Conservation (phyloP, 1,139 yeast species). For the Yamadazyma sp. region DNA sequence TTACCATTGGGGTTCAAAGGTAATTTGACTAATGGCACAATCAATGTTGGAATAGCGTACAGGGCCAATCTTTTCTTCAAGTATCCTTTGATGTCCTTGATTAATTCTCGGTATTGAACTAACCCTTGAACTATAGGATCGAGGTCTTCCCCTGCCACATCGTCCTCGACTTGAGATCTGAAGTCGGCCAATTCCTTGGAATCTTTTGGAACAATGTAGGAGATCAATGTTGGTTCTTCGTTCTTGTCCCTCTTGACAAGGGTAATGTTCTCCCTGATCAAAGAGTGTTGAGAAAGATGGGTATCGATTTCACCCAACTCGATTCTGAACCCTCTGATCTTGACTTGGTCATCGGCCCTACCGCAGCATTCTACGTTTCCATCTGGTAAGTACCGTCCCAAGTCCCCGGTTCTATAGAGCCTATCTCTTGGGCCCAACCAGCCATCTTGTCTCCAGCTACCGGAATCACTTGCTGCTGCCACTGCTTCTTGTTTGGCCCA, state of each 20-base stretch:
- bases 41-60: conserved; percentile 89
- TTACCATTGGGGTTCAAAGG: conserved; percentile 98
- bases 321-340: conserved; percentile 96
- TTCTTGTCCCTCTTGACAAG: conserved; percentile 91
- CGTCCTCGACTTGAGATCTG: conserved; percentile 39
- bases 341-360: conserved; percentile 98
- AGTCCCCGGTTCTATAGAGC: conserved; percentile 93
- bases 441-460: conserved; percentile 72
- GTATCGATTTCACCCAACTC: conserved; percentile 98
- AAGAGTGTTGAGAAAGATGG: conserved; percentile 87
- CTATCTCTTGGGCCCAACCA: conserved; percentile 97
- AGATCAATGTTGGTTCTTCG: conserved; percentile 86
- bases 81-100: conserved; percentile 77
- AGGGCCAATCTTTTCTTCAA: conserved; percentile 87
- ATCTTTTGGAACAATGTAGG: conserved; percentile 86
- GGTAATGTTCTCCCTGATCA: conserved; percentile 89
- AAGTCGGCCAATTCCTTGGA: conserved; percentile 55
- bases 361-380: conserved; percentile 99
- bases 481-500: conserved; percentile 50
- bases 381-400: conserved; percentile 94
- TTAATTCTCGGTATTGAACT: conserved; percentile 70
- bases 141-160: conserved; percentile 23
- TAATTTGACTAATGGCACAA: conserved; percentile 80
- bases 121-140: conserved; percentile 82
- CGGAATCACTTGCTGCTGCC: conserved; percentile 24